Evolutionary conservation across 805 yeast species (phyloP), one percentile per base, ranked within the genome.

Genomic region (Candida boleticola): DNA sequence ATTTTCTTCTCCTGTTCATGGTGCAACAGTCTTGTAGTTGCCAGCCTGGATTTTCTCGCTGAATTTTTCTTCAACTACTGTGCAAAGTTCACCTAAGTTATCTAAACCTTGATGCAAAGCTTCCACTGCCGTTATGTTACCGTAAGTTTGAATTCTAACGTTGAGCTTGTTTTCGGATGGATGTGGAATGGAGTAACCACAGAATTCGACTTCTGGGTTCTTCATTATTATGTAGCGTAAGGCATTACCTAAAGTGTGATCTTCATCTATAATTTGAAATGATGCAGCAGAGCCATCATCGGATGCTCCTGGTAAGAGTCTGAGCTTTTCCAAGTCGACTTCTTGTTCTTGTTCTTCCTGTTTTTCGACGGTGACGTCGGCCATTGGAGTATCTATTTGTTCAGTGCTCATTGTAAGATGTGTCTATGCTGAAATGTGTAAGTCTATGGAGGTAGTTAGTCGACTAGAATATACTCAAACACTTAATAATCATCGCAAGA

Each of bases 151-250:
- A 49, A 93, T 89, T 68, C 99, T 81, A 43, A 93, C 63, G 67
- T 93, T 89, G 66, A 93, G 71, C 52, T 85, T 84, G 46, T 88
- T 75, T 66, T 93, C 99, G 27, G 96, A 87, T 16, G 99, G 99
- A 66, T 93, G 99, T 9, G 99, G 99, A 52, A 93, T 93, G 34
- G 97, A 89, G 68, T 93, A 93, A 43, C 99, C 99, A 60, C 98
- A 92, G 63, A 93, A 93, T 60, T 93, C 99, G 20, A 93, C 99
- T 51, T 89, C 95, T 29, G 97, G 97, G 54, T 93, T 93, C 68
- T 92, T 90, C 96, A 93, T 89, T 54, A 93, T 89, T 61, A 92
- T 82, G 65, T 89, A 90, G 61, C 97, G 82, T 40, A 93, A 76
- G 4, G 98, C 85, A 58, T 93, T 93, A 19, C 99, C 99, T 39